Conservation (phyloP, 2,329 filamentous ascomycete genomes). For the Fusarium redolens region DNA sequence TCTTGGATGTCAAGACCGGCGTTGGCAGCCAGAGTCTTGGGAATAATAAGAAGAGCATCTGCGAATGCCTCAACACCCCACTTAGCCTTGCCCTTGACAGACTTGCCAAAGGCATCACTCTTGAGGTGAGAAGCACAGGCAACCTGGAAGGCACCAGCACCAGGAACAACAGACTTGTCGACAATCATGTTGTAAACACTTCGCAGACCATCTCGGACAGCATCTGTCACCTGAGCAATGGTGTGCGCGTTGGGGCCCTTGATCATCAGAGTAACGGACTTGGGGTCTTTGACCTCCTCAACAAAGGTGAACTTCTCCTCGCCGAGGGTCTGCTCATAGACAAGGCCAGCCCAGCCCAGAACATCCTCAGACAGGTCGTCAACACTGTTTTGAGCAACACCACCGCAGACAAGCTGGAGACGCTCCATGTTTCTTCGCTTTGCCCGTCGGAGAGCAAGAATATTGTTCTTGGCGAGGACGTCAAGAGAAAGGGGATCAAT, state of each 20-base stretch:
- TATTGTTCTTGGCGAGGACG: constrained; percentile 97
- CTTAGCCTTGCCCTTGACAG: constrained; percentile 97
- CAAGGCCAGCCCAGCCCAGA: constrained; percentile 93
- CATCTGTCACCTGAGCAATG: constrained; percentile 95
- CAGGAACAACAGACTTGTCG: constrained; percentile 94
- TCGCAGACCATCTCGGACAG: constrained; percentile 91
- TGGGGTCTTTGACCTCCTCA: constrained; percentile 98
- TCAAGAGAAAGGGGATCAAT: constrained; percentile 97
- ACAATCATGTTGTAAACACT: constrained; percentile 99
- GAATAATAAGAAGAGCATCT: constrained; percentile 93
- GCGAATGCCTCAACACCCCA: constrained; percentile 95
- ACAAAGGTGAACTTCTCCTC: constrained; percentile 99
- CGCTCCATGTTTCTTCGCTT: constrained; percentile 99
- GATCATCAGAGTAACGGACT: constrained; percentile 96
- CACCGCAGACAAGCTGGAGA: constrained; percentile 93
- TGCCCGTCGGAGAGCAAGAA: constrained; percentile 90
- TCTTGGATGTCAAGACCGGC: constrained; percentile 97
- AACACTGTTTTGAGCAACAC: constrained; percentile 92
- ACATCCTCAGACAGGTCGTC: constrained; percentile 90
- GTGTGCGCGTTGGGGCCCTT: constrained; percentile 98
- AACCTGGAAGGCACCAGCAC: constrained; percentile 95
- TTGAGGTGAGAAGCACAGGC: constrained; percentile 89
- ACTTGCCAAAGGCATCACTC: constrained; percentile 86
- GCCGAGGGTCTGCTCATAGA: constrained; percentile 96
- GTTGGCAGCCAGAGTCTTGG: constrained; percentile 96